A percentile compares a stretch with the other conserved stretches of the same genome.
phyloP scores from a whole-genome alignment of 2,329 filamentous ascomycete genomes.

The Verticillium klebahnii region DNA sequence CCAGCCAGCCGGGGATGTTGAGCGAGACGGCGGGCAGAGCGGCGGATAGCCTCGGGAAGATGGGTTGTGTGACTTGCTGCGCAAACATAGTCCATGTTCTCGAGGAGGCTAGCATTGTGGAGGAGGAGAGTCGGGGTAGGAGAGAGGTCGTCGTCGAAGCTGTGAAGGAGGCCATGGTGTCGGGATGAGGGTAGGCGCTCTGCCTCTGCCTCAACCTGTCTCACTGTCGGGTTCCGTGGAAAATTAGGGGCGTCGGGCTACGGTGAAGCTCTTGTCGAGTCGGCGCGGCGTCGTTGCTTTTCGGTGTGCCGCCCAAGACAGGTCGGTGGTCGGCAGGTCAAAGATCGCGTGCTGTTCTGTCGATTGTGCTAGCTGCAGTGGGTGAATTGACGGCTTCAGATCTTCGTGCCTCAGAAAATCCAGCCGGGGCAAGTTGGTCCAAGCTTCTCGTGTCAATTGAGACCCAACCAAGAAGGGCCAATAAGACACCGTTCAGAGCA shows the following conservation, averaged over 20 bases:
- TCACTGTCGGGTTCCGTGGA: not conserved
- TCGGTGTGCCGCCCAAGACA: not conserved
- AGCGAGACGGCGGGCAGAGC: constrained; percentile 57
- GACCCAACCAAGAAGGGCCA: not conserved
- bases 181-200: not conserved
- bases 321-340: not conserved
- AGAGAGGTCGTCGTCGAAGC: constrained; percentile 32
- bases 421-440: not conserved
- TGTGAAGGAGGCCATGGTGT: constrained; percentile 38
- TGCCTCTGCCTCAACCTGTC: not conserved
- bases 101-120: constrained; percentile 34
- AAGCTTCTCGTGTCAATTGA: constrained; percentile 2
- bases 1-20: constrained; percentile 56
- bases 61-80: constrained; percentile 39
- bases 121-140: constrained; percentile 48
- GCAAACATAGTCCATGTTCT: constrained; percentile 39
- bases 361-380: not conserved
- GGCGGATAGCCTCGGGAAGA: constrained; percentile 51
- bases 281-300: not conserved
- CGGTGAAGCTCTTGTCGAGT: not conserved
- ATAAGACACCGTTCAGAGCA: not conserved
- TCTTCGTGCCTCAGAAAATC: constrained; percentile 2
- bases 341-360: not conserved
- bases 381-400: constrained; percentile 1
- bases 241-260: not conserved